Conservation (phyloP, 2,329 filamentous ascomycete species). For the Cytospora chrysosperma region DNA sequence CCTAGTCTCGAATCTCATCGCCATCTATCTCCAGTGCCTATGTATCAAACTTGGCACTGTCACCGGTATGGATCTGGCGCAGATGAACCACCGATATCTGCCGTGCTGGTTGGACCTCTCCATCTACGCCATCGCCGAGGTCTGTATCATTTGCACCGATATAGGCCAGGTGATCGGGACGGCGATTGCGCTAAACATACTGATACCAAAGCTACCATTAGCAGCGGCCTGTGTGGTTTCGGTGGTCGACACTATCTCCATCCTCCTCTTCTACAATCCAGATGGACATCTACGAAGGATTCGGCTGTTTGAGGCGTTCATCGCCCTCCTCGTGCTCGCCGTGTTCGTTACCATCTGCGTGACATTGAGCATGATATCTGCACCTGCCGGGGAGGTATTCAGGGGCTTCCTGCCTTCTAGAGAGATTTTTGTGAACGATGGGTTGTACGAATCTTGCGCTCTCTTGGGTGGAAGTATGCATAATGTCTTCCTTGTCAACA, state of each 20-base stretch:
- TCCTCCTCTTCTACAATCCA: constrained; percentile 62
- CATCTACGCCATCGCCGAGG: constrained; percentile 61
- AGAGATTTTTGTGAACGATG: constrained; percentile 54
- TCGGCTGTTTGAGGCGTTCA: constrained; percentile 60
- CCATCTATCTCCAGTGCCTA: constrained; percentile 62
- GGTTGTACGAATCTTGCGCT: constrained; percentile 64
- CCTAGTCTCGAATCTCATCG: constrained; percentile 64
- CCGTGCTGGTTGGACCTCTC: constrained; percentile 60
- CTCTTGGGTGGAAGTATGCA: constrained; percentile 62
- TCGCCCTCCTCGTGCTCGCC: constrained; percentile 57
- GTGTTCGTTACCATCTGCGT: constrained; percentile 66
- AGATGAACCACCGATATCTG: constrained; percentile 61
- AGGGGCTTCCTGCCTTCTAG: constrained; percentile 60
- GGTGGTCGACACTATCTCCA: constrained; percentile 64
- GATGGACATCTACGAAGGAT: constrained; percentile 56
- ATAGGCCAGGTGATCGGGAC: constrained; percentile 66
- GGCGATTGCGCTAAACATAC: constrained; percentile 64
- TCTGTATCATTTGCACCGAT: constrained; percentile 66
- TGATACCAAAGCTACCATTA: constrained; percentile 59
- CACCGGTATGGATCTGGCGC: constrained; percentile 62
- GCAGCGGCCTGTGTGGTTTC: constrained; percentile 66
- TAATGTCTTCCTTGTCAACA: background rate
- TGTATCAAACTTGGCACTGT: constrained; percentile 68
- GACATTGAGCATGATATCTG: constrained; percentile 57
- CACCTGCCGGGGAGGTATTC: constrained; percentile 57